Evolutionary conservation across 306 rosid genomes (phyloP).

Genomic region (Rosa lucieae): DNA sequence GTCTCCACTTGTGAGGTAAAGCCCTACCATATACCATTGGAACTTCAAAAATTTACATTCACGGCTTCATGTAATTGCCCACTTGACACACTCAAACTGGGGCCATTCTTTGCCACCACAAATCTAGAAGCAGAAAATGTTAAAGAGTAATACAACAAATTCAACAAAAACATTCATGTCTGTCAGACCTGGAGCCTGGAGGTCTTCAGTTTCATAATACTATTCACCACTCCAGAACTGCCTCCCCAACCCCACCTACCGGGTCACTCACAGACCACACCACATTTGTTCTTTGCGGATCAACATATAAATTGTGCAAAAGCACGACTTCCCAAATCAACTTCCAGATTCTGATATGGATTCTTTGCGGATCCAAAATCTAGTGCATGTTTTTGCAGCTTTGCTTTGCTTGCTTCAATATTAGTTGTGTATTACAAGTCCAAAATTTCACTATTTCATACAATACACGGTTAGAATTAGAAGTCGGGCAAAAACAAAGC

Average conservation of each 20-base stretch:
- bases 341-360: background rate
- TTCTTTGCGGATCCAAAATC: background rate
- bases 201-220: background rate
- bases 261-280: background rate
- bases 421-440: background rate
- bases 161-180: conserved; percentile 15
- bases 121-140: background rate
- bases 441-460: background rate
- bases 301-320: background rate
- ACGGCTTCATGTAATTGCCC: conserved; percentile 9
- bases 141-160: background rate
- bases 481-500: background rate
- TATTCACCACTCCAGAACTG: conserved; percentile 11
- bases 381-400: background rate
- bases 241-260: background rate
- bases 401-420: background rate
- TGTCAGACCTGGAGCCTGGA: conserved; percentile 16
- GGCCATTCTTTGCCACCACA: conserved; percentile 16
- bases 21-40: conserved; percentile 32
- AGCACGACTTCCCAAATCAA: background rate
- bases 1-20: conserved; percentile 12
- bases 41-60: background rate
- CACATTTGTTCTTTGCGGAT: background rate
- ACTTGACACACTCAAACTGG: background rate
- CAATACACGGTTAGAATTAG: too few relatives aligned